Evolutionary conservation across 305 asterid genomes (phyloP).

Genomic region (Rubia occidens): DNA sequence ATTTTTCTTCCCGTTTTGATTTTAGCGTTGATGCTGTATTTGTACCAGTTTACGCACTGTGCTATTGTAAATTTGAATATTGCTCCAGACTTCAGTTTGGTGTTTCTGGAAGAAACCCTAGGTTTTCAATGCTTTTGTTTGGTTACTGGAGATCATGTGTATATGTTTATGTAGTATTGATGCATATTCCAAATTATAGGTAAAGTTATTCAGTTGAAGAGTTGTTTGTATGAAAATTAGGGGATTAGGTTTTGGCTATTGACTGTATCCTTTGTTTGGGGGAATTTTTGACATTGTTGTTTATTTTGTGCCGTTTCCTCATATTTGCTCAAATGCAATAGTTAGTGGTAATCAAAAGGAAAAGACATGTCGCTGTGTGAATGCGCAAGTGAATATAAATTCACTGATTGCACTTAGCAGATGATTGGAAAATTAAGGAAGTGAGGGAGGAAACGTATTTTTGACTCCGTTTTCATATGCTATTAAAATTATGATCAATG

Average conservation of each 20-base stretch:
- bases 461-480: neutral
- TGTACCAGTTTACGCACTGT: neutral
- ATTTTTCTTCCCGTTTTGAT: neutral
- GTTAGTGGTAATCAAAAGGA: neutral
- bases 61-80: neutral
- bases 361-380: neutral
- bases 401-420: neutral
- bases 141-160: neutral
- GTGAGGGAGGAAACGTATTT: neutral
- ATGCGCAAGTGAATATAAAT: neutral
- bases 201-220: neutral
- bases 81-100: neutral
- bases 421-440: neutral
- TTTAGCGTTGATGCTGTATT: neutral
- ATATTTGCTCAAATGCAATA: neutral
- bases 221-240: neutral
- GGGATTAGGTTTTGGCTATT: neutral
- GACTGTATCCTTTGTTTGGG: neutral
- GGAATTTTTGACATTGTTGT: neutral
- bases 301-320: neutral
- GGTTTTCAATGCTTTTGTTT: neutral
- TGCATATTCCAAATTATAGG: neutral
- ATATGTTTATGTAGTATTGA: neutral
- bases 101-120: neutral
- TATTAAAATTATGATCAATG: neutral